phyloP scores from a whole-genome alignment of 148 eudicot genomes.

The Polygonum maritimum region DNA sequence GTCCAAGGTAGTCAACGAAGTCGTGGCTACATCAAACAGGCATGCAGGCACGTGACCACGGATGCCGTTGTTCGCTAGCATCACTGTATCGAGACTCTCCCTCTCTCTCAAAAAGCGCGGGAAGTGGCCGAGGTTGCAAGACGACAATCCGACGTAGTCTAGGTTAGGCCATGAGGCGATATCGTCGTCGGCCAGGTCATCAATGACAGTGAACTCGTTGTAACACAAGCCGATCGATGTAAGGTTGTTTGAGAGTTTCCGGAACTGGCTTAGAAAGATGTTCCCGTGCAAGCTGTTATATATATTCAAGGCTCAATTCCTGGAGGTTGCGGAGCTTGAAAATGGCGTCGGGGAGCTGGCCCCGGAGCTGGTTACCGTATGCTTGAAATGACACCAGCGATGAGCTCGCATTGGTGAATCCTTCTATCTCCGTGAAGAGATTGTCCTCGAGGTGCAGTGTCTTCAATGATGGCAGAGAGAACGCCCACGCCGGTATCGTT shows the following conservation, averaged over 20 bases:
- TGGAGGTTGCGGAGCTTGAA: slow-evolving; percentile 8
- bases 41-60: neutral
- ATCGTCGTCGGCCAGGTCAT: neutral
- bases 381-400: too few species aligned
- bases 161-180: neutral
- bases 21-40: neutral
- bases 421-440: too few species aligned
- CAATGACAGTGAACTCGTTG: neutral
- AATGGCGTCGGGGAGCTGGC: neutral
- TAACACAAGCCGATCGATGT: neutral
- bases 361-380: neutral
- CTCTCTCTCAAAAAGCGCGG: slow-evolving; percentile 3
- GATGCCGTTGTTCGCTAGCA: slow-evolving; percentile 12
- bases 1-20: neutral
- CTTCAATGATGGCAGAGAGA: too few species aligned
- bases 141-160: neutral
- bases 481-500: neutral
- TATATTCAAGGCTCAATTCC: neutral
- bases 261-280: too few species aligned
- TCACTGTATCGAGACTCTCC: neutral
- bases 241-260: too few species aligned
- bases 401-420: too few species aligned
- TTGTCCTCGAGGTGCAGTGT: neutral
- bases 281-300: too few species aligned
- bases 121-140: slow-evolving; percentile 17